Conservation (phyloP, 192 early-diverging fungal genomes). For the Coemansia sp. region DNA sequence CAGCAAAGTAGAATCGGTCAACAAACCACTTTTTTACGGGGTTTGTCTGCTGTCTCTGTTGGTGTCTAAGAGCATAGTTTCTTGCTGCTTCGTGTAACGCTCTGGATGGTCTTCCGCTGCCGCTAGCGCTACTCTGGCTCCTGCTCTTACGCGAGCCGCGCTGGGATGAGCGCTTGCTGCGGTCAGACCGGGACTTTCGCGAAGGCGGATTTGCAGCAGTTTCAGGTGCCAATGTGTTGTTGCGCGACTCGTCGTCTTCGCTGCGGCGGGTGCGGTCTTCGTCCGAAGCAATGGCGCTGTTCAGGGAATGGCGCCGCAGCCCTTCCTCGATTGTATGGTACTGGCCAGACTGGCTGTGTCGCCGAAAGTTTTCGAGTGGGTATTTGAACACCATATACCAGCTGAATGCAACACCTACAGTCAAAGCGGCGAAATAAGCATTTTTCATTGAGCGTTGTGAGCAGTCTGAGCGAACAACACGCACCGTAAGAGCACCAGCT, state of each 20-base stretch:
- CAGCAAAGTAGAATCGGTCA: conserved; percentile 51
- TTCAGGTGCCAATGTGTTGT: conserved; percentile 40
- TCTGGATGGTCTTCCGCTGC: conserved; percentile 13
- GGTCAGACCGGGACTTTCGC: conserved; percentile 9
- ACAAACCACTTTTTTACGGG: conserved; percentile 48
- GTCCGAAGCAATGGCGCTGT: conserved; percentile 15
- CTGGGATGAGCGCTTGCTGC: conserved; percentile 10
- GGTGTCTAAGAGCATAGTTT: conserved; percentile 45
- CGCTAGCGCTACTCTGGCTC: conserved; percentile 6
- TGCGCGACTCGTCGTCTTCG: conserved; percentile 36
- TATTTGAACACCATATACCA: conserved; percentile 52
- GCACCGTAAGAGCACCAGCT: not conserved
- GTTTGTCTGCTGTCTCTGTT: conserved; percentile 40
- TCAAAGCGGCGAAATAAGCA: not conserved
- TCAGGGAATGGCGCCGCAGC: conserved; percentile 42
- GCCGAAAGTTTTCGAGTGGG: conserved; percentile 44
- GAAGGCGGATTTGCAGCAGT: conserved; percentile 11
- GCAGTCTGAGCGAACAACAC: not conserved
- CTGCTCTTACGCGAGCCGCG: conserved; percentile 12
- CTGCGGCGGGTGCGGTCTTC: conserved; percentile 23
- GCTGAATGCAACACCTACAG: conserved; percentile 45
- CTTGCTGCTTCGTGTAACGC: conserved; percentile 43
- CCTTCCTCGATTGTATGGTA: conserved; percentile 50
- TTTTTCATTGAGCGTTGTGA: not conserved
- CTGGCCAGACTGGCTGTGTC: conserved; percentile 14